Conservation (phyloP, 192 early-diverging fungal genomes). For the Chytriomyces sp. region DNA sequence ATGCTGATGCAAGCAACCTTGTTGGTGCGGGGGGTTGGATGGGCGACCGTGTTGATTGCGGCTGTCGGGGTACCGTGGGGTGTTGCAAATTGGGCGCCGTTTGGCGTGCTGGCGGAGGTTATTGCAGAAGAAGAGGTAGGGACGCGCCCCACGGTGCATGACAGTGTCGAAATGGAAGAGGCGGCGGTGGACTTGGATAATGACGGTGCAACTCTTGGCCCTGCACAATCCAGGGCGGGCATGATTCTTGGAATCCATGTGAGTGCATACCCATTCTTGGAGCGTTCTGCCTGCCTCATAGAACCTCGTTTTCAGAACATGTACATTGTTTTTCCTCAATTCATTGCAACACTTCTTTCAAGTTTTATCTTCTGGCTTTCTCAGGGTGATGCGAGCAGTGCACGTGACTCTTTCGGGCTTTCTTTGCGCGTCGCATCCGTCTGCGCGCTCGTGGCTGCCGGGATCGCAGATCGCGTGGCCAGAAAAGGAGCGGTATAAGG, state of each 20-base stretch:
- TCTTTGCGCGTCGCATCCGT: slow-evolving; percentile 73
- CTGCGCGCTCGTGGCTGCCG: slow-evolving; percentile 67
- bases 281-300: neutral
- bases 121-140: slow-evolving; percentile 29
- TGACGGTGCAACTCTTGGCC: neutral
- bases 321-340: slow-evolving; percentile 92
- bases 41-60: slow-evolving; percentile 73
- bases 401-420: slow-evolving; percentile 60
- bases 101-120: slow-evolving; percentile 83
- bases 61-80: slow-evolving; percentile 83
- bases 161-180: neutral
- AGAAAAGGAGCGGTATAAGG: too few relatives aligned
- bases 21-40: slow-evolving; percentile 53
- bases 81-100: slow-evolving; percentile 90
- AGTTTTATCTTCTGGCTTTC: slow-evolving; percentile 73
- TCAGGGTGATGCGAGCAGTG: slow-evolving; percentile 41
- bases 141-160: neutral
- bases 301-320: slow-evolving; percentile 61
- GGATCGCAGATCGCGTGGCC: slow-evolving; percentile 40
- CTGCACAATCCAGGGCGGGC: slow-evolving; percentile 34
- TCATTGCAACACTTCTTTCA: slow-evolving; percentile 77
- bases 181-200: neutral
- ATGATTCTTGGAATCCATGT: slow-evolving; percentile 83
- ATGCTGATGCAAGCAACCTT: slow-evolving; percentile 69
- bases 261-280: neutral